Evolutionary conservation across 352 stramenopile species (phyloP).

Genomic region (Pythium grandisporangium): DNA sequence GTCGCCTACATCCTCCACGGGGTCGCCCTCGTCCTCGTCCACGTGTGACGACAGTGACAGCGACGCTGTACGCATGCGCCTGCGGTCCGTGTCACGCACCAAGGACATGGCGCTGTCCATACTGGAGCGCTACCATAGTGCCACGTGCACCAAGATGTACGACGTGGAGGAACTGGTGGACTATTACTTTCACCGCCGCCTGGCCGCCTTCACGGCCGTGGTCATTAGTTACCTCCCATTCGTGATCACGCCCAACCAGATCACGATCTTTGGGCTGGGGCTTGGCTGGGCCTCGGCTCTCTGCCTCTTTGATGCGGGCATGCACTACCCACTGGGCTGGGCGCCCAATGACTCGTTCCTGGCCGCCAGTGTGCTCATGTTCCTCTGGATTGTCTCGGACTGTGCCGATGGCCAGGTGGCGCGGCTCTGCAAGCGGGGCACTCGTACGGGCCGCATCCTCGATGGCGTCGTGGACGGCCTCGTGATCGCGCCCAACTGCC

Average conservation of each 20-base stretch:
- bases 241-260: conserved; percentile 81
- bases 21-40: background rate
- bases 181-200: conserved; percentile 75
- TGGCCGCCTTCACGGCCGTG: conserved; percentile 60
- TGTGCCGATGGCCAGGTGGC: conserved; percentile 76
- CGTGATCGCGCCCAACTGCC: conserved; percentile 68
- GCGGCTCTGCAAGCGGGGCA: conserved; percentile 75
- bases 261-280: conserved; percentile 67
- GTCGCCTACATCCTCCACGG: conserved; percentile 5
- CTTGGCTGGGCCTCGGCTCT: conserved; percentile 58
- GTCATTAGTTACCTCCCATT: conserved; percentile 80
- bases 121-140: conserved; percentile 58
- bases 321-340: conserved; percentile 60
- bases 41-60: background rate
- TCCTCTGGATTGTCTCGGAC: conserved; percentile 81
- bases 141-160: conserved; percentile 80
- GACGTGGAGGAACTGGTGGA: conserved; percentile 81
- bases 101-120: conserved; percentile 24
- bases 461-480: conserved; percentile 69
- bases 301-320: conserved; percentile 78
- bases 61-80: conserved; percentile 6
- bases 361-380: conserved; percentile 52
- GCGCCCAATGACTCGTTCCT: conserved; percentile 44
- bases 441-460: conserved; percentile 69
- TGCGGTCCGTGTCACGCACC: conserved; percentile 3